Base-by-base conservation (phyloP, 805 yeast genomes). In the Metschnikowia dekortorum region DNA sequence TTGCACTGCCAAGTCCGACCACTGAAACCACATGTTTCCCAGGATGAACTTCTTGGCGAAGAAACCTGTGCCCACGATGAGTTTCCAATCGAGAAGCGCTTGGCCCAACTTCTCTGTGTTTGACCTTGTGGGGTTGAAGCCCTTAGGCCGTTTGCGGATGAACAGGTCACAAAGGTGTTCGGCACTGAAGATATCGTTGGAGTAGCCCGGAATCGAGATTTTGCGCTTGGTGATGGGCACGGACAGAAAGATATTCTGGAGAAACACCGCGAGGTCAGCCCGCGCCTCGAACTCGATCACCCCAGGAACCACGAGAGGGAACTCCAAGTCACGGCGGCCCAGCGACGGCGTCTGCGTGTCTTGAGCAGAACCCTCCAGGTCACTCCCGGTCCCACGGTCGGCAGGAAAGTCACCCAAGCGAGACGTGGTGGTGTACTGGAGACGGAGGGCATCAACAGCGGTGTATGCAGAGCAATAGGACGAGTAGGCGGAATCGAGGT, bases 1-100 rank as follows among this genome's bases (percentile, higher is more conserved):
- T 22, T 48, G 58, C 3, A 58, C 26, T 6, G 75, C 70, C 42
- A 62, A 50, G 26, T 68, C 73, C 1, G 73, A 59, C 77, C 77
- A 73, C 54, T 74, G 78, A 43, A 71, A 70, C 76, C 76, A 72
- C 71, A 70, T 65, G 3, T 69, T 70, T 48, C 71, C 75, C 49
- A 73, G 68, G 47, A 59, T 70, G 54, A 74, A 74, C 53, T 69
- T 70, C 49, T 58, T 66, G 6, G 65, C 59, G 41, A 73, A 58
- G 39, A 72, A 57, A 3, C 70, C 67, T 3, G 71, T 64, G 1
- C 69, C 66, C 0, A 58, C 51, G 6, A 72, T 52, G 9, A 73
- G 53, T 47, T 66, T 70, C 48, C 59, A 53, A 51, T 73, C 75
- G 11, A 73, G 26, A 8, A 74, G 61, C 1, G 62, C 53, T 57